Evolutionary conservation across 495 filamentous ascomycete species (phyloP).

Genomic region (Aspergillus taichungensis): DNA sequence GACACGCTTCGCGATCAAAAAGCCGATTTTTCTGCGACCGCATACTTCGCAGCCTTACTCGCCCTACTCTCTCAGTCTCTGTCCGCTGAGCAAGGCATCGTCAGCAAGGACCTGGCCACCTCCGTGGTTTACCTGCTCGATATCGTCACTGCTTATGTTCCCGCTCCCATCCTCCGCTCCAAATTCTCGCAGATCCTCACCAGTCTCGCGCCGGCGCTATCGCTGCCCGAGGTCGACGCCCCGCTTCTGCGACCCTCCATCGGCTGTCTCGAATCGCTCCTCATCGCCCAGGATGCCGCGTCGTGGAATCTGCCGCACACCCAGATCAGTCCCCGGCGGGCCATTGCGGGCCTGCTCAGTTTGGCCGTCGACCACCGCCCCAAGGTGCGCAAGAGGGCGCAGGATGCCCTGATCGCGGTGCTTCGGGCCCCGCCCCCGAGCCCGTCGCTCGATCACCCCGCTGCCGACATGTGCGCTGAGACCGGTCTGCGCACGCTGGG

Average conservation of each 20-base stretch:
- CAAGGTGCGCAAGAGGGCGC: slow-evolving; percentile 89
- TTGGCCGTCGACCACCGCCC: slow-evolving; percentile 82
- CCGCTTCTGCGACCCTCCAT: slow-evolving; percentile 82
- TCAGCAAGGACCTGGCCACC: slow-evolving; percentile 76
- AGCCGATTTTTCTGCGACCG: slow-evolving; percentile 71
- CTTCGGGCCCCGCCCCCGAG: slow-evolving; percentile 77
- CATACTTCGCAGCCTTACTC: slow-evolving; percentile 93
- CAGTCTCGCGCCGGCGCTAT: slow-evolving; percentile 73
- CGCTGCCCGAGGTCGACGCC: slow-evolving; percentile 74
- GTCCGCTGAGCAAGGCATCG: slow-evolving; percentile 47
- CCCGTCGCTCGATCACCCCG: slow-evolving; percentile 86
- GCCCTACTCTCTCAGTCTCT: slow-evolving; percentile 74
- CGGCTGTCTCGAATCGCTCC: slow-evolving; percentile 79
- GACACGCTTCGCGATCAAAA: slow-evolving; percentile 83
- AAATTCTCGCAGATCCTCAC: slow-evolving; percentile 92
- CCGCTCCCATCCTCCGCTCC: slow-evolving; percentile 73
- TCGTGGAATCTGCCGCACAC: slow-evolving; percentile 81
- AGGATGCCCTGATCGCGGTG: slow-evolving; percentile 78
- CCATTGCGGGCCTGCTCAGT: slow-evolving; percentile 75
- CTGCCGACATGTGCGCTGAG: slow-evolving; percentile 91
- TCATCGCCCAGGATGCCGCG: slow-evolving; percentile 76
- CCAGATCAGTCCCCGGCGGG: slow-evolving; percentile 79
- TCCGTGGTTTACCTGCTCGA: slow-evolving; percentile 96
- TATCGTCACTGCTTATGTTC: slow-evolving; percentile 71
- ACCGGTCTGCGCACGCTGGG: slow-evolving; percentile 68